These are phyloP conservation scores for Chlorophyllum brunneum DNA, from an alignment of 768 basidiomycete species.

Conservation along the genomic window DNA sequence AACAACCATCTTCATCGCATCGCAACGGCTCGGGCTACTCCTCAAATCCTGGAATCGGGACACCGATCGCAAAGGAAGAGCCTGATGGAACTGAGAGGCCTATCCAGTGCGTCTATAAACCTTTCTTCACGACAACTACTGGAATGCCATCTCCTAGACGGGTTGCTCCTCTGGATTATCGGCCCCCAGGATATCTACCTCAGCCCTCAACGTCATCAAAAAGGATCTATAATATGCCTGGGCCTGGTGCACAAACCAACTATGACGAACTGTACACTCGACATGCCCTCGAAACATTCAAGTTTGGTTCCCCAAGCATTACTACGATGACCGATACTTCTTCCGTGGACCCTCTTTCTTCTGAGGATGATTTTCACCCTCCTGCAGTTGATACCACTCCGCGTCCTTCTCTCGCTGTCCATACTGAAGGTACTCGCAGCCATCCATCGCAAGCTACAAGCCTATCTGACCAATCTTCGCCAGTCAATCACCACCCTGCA, in stretches of 20 bases:
- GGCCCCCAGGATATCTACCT: conserved; percentile 8
- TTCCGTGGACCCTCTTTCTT: conserved; percentile 19
- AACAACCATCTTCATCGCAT: conserved; percentile 6
- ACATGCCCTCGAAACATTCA: conserved; percentile 42
- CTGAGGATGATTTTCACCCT: conserved; percentile 29
- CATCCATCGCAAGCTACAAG: conserved; percentile 26
- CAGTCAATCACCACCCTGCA: conserved; percentile 8
- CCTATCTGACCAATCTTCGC: not conserved
- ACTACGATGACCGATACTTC: conserved; percentile 32
- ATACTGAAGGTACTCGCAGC: conserved; percentile 21
- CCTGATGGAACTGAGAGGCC: not conserved
- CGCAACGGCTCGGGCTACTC: conserved; percentile 1
- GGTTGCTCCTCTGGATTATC: conserved; percentile 3
- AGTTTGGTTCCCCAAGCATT: conserved; percentile 40
- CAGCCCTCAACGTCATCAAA: conserved; percentile 9
- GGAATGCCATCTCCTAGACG: not conserved
- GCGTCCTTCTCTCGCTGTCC: conserved; percentile 42
- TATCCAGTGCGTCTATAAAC: conserved; percentile 5
- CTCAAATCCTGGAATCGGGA: not conserved
- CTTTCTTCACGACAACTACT: not conserved
- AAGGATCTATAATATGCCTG: conserved; percentile 10
- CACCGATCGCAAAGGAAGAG: not conserved
- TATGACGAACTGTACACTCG: conserved; percentile 33
- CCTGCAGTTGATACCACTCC: conserved; percentile 42
- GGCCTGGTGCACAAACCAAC: not conserved